Base-by-base conservation (phyloP, 495 filamentous ascomycete genomes). In the Filosporella fistucella region DNA sequence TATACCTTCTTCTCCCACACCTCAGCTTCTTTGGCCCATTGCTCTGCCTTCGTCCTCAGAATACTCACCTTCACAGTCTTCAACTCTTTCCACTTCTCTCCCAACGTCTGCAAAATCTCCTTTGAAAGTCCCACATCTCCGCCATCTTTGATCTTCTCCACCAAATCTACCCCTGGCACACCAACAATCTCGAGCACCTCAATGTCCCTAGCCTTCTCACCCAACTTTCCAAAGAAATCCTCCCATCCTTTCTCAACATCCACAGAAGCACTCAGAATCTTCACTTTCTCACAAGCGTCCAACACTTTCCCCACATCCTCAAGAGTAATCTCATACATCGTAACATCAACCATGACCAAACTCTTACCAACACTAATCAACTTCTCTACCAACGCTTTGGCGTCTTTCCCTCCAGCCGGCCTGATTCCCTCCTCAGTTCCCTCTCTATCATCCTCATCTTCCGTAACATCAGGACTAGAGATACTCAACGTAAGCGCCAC, bases 361-460 rank as follows among this genome's bases (percentile, higher is more conserved):
- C 9, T n/a, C n/a, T 45, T 21, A 2, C 24, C 20, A 45, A 40
- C 37, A 14, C 29, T 44, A 14, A 23, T 17, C n/a, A n/a, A n/a
- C 9, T 36, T 29, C 37, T 38, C 39, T 16, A 45, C 49, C 42
- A 45, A 8, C n/a, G 21, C 20, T 37, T 42, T 39, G 9, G 50
- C 13, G 33, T 29, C 54, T 16, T 49, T 29, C 24, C 32, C 26
- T 4, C 17, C 21, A 20, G 45, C 33, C 17, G 41, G 25, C 7
- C 13, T 18, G 22, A 60, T 51, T 24, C 65, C 63, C 43, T 49
- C 46, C 33, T 54, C 46, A 17, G 47, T 54, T 1, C 55, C 52
- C 35, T 51, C 50, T 18, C 21, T 34, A 47, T 57, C 54, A 28
- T 57, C 54, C 34, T 44, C 49, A 57, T 57, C 54, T 7, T 7